Base-by-base conservation (phyloP, 2,329 filamentous ascomycete genomes). In the Blastomyces silverae region DNA sequence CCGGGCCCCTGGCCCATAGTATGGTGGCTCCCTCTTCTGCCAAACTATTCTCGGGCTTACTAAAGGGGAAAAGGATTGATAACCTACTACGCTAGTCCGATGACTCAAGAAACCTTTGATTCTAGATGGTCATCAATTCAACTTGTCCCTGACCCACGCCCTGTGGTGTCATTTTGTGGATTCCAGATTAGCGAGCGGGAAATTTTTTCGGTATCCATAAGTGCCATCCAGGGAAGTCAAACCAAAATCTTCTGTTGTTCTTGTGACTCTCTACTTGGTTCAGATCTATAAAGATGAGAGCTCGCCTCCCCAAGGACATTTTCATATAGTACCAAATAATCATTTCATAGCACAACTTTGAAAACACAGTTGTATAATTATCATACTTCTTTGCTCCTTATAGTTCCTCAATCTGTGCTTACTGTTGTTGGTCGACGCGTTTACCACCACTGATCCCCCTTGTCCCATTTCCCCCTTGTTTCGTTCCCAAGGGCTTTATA, bases 121-220 rank as follows among this genome's bases (percentile, higher is more conserved):
- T 44, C 42, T 20, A 44, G 42, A 4, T n/a, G 1, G 53, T 56
- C 28, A 13, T 20, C 28, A 3, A 2, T 22, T 8, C 11, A 25
- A n/a, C 8, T 5, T 13, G 11, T 37, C 17, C 15, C 20, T 20
- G 37, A 10, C 37, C 2, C 56, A 58, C 37, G 56, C 56, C 56
- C 56, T 58, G 56, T 20, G 56, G 56, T 58, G 37, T 44, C 37
- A 58, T 58, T 58, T 58, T 58, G 22, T 52, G 34, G n/a, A n/a
- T 58, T 5, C 3, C 2, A 11, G 37, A 25, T 58, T 10, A 52
- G 22, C n/a, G 11, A 58, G 37, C n/a, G 31, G n/a, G 56, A 17
- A 28, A 4, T 28, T 58, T 42, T 39, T 13, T 20, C 42, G 5
- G 20, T 20, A 20, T 17, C 2, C 44, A 20, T 46, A 17, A 17